These are phyloP conservation scores for Epichloe festucae DNA, from an alignment of 2,329 filamentous ascomycete genomes.

Conservation along the genomic window DNA sequence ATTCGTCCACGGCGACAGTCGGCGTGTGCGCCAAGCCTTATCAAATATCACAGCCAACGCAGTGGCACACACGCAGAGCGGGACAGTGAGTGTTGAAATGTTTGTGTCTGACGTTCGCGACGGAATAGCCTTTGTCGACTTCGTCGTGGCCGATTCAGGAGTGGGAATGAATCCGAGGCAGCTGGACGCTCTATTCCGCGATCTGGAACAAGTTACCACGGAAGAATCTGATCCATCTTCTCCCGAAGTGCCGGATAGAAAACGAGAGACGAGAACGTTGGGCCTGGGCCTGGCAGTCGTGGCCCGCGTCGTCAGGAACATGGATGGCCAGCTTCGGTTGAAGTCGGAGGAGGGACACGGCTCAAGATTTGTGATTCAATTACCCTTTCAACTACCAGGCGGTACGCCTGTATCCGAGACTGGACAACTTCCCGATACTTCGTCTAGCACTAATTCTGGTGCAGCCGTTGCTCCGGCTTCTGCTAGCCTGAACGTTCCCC, in stretches of 20 bases:
- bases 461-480: conserved; percentile 11
- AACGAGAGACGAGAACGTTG: conserved; percentile 34
- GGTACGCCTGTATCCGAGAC: conserved; percentile 17
- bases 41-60: conserved; percentile 78
- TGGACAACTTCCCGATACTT: conserved; percentile 2
- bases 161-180: conserved; percentile 53
- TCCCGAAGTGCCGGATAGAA: conserved; percentile 15
- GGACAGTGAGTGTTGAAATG: conserved; percentile 57
- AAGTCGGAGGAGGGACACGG: conserved; percentile 76
- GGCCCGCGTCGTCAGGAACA: conserved; percentile 75
- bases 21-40: conserved; percentile 69
- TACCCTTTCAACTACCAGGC: conserved; percentile 56
- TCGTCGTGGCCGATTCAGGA: conserved; percentile 66
- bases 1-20: conserved; percentile 64
- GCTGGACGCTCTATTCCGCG: conserved; percentile 43
- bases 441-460: conserved; percentile 4
- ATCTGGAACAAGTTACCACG: conserved; percentile 44
- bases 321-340: conserved; percentile 75
- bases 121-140: conserved; percentile 52
- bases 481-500: conserved; percentile 15
- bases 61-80: conserved; percentile 59
- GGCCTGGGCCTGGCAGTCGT: conserved; percentile 81
- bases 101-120: conserved; percentile 44
- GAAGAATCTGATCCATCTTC: conserved; percentile 24
- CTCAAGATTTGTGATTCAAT: conserved; percentile 66